These are phyloP conservation scores for Ophiostoma sp. DNA, from an alignment of 2,329 filamentous ascomycete species.

Conservation along the genomic window DNA sequence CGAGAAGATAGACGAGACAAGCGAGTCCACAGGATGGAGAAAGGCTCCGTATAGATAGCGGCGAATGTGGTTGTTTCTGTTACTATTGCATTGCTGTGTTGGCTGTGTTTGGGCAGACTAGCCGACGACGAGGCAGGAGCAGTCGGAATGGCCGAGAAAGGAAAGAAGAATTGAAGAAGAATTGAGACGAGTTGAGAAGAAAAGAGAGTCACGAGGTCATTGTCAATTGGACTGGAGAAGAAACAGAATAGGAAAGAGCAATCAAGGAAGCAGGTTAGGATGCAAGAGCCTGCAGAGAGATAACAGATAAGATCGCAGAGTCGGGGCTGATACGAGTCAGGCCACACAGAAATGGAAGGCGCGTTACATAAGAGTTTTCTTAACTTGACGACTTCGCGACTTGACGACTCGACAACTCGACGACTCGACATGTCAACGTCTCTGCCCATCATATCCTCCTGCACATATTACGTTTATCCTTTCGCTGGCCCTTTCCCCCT, in stretches of 20 bases:
- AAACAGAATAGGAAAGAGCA: not conserved
- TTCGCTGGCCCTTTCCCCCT: not conserved
- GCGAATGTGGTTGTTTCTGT: slow-evolving; percentile 4
- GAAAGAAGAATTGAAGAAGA: not conserved
- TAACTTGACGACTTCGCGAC: not conserved
- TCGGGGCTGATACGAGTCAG: not conserved
- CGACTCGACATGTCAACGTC: not conserved
- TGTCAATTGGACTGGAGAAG: not conserved
- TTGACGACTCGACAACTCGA: not conserved
- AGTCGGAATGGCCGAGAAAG: not conserved
- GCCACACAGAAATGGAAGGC: slow-evolving; percentile 2
- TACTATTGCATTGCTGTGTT: not conserved
- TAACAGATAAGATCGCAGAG: slow-evolving; percentile 12
- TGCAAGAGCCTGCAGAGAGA: not conserved
- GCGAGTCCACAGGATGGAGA: slow-evolving; percentile 8
- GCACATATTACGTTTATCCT: not conserved
- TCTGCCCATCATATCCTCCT: not conserved
- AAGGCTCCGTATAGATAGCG: slow-evolving; percentile 11
- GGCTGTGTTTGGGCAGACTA: not conserved
- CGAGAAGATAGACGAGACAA: not conserved
- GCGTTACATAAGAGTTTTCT: not conserved
- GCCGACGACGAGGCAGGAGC: not conserved
- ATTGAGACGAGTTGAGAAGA: not conserved
- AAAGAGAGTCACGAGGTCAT: not conserved
- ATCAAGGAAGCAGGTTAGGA: not conserved